Evolutionary conservation across 2,329 filamentous ascomycete species (phyloP), one percentile per base, ranked within the genome.

Genomic region (Exutisphaerella laricina): DNA sequence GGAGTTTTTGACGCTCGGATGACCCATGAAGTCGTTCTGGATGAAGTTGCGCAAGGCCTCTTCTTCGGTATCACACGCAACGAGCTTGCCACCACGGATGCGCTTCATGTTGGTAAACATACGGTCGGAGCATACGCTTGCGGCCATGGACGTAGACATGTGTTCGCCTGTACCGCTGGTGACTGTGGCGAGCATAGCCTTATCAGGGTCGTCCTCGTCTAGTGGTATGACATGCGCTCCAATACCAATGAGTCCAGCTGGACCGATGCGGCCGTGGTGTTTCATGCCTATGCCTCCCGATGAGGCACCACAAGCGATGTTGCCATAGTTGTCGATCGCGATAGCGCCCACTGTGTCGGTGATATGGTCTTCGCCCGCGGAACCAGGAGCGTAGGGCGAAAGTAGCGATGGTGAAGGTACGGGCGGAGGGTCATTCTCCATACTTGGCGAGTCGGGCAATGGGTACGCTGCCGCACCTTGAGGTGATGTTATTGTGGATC

Each of bases 211-310:
- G 21, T 78, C 74, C 2, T 77, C 70, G 49, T 88, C 80, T 18
- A 74, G 71, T 1, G 90, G 90, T n/a, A 96, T 78, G 20, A 98
- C 84, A 25, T 87, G 85, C 14, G 88, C 90, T 43, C 92, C 92
- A 40, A 97, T 80, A 5, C 92, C 90, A 10, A 97, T 86, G 12
- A 98, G 75, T 14, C 92, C 92, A 23, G 92, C 94, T 22, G 92
- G 92, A 0, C 92, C 94, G 50, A 95, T 78, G 25, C 92, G 84
- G 4, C 92, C 94, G 47, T 81, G 80, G 64, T 95, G 89, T 63
- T 98, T 98, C 90, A 98, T 96, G 20, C 92, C 90, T 61, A 98
- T 98, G 1, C 92, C 92, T 4, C 92, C 92, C 12, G 94, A 98
- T 2, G 92, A 98, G 1, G 92, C 95, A 12, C 85, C 92, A 3